phyloP scores from a whole-genome alignment of 83 land plant species.

The Diphasiastrum complanatum region DNA sequence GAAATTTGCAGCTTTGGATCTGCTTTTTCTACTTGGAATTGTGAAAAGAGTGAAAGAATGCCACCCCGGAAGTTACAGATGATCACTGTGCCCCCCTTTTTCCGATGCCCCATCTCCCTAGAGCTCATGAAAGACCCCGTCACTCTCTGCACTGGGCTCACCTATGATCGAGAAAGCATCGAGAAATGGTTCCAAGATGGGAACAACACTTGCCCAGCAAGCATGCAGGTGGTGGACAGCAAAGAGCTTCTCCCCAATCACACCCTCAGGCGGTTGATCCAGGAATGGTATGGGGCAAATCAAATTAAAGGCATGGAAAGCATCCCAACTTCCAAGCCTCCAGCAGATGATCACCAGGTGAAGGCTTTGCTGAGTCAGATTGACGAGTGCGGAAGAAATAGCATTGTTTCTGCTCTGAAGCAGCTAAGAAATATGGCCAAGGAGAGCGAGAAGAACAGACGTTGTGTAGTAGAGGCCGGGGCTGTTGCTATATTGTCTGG shows the following conservation, averaged over 20 bases:
- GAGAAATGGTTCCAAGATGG: conserved; percentile 54
- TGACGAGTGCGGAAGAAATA: too few relatives aligned
- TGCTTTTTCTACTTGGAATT: too few relatives aligned
- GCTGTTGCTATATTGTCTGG: conserved; percentile 9
- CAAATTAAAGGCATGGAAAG: conserved; percentile 1
- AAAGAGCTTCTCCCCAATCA: conserved; percentile 45
- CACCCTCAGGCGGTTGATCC: conserved; percentile 49
- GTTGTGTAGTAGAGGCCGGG: conserved; percentile 32
- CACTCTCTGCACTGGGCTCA: conserved; percentile 52
- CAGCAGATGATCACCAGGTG: conserved; percentile 4
- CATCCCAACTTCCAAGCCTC: conserved; percentile 38
- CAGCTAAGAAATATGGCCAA: conserved; percentile 22
- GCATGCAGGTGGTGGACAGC: conserved; percentile 26
- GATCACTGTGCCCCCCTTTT: conserved; percentile 50
- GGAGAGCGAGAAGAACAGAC: conserved; percentile 37
- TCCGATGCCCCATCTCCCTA: conserved; percentile 54
- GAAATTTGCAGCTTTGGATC: too few relatives aligned
- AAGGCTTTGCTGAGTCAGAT: too few relatives aligned
- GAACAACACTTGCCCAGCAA: conserved; percentile 55
- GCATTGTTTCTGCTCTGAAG: too few relatives aligned
- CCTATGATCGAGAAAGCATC: conserved; percentile 51
- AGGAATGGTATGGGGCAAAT: conserved; percentile 34
- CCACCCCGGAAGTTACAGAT: too few relatives aligned
- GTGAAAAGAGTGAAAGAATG: too few relatives aligned
- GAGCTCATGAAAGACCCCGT: conserved; percentile 59